These are phyloP conservation scores for Diaporthe capsici DNA, from an alignment of 2,329 filamentous ascomycete genomes.

Conservation along the genomic window DNA sequence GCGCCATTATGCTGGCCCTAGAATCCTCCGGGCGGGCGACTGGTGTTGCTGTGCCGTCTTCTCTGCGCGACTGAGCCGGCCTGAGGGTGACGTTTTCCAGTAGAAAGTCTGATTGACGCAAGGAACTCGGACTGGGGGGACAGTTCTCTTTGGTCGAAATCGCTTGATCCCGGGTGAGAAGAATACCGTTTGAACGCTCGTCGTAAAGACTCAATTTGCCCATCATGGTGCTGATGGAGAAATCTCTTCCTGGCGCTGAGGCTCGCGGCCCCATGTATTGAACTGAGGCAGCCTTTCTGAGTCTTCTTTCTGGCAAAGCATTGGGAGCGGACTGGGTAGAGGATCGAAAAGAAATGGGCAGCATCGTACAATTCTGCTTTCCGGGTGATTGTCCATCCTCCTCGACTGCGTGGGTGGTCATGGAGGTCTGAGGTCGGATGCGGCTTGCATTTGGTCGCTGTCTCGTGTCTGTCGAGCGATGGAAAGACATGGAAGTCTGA, in stretches of 20 bases:
- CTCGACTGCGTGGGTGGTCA: slow-evolving; percentile 49
- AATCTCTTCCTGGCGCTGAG: slow-evolving; percentile 51
- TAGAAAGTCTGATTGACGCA: slow-evolving; percentile 45
- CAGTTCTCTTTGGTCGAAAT: slow-evolving; percentile 51
- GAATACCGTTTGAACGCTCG: slow-evolving; percentile 41
- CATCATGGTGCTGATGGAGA: slow-evolving; percentile 51
- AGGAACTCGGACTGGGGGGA: slow-evolving; percentile 40
- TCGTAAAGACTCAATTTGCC: slow-evolving; percentile 57
- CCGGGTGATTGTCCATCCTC: slow-evolving; percentile 47
- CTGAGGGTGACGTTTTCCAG: slow-evolving; percentile 49
- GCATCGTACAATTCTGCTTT: slow-evolving; percentile 56
- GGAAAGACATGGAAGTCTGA: slow-evolving; percentile 64
- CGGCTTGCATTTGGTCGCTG: slow-evolving; percentile 54
- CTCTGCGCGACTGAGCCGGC: slow-evolving; percentile 47
- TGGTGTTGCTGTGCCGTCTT: slow-evolving; percentile 42
- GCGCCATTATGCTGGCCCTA: slow-evolving; percentile 43
- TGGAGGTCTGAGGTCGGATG: slow-evolving; percentile 58
- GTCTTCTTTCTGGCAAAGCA: slow-evolving; percentile 43
- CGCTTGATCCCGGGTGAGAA: slow-evolving; percentile 61
- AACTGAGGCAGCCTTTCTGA: slow-evolving; percentile 47
- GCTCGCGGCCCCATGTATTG: slow-evolving; percentile 44
- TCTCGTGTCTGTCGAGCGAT: slow-evolving; percentile 62
- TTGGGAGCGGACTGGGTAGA: slow-evolving; percentile 40
- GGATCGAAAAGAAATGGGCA: slow-evolving; percentile 43
- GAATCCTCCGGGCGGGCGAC: slow-evolving; percentile 26